phyloP scores from a whole-genome alignment of 2,329 filamentous ascomycete genomes.

The Xylariaceae sp. region DNA sequence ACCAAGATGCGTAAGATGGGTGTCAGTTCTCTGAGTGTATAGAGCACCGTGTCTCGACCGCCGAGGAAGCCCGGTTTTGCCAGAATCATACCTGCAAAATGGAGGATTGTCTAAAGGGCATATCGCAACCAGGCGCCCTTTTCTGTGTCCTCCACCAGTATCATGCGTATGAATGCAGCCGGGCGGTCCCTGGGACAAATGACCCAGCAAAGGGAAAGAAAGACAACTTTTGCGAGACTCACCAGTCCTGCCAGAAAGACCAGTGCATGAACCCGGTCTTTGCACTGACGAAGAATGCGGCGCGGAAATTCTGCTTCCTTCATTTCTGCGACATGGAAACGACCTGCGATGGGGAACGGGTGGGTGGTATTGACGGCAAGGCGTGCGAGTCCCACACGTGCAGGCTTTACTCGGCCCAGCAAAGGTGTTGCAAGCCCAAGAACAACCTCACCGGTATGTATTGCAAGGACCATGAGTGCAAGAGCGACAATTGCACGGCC shows the following conservation, averaged over 20 bases:
- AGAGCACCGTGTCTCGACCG: not conserved
- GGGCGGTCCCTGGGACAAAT: constrained; percentile 11
- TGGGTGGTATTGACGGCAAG: constrained; percentile 13
- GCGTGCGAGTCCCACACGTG: constrained; percentile 23
- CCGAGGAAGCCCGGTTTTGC: not conserved
- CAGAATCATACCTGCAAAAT: not conserved
- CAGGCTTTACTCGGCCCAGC: constrained; percentile 4
- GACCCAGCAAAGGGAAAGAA: not conserved
- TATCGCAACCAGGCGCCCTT: constrained; percentile 14
- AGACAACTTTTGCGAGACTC: constrained; percentile 20
- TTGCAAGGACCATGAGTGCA: constrained; percentile 28
- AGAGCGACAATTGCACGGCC: constrained; percentile 7
- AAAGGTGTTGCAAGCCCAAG: constrained; percentile 17
- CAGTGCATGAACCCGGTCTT: constrained; percentile 28
- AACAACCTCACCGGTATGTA: constrained; percentile 22
- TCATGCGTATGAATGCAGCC: constrained; percentile 12
- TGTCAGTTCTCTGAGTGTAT: constrained; percentile 19
- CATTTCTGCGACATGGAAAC: constrained; percentile 22
- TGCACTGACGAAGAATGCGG: constrained; percentile 31
- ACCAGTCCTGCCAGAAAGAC: constrained; percentile 21
- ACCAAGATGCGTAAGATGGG: constrained; percentile 12
- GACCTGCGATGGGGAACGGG: constrained; percentile 17
- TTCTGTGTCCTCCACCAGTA: constrained; percentile 7
- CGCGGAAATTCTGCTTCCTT: constrained; percentile 18
- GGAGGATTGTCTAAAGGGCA: not conserved